These are phyloP conservation scores for Elsinoe perseae DNA, from an alignment of 2,329 filamentous ascomycete species.

Conservation along the genomic window DNA sequence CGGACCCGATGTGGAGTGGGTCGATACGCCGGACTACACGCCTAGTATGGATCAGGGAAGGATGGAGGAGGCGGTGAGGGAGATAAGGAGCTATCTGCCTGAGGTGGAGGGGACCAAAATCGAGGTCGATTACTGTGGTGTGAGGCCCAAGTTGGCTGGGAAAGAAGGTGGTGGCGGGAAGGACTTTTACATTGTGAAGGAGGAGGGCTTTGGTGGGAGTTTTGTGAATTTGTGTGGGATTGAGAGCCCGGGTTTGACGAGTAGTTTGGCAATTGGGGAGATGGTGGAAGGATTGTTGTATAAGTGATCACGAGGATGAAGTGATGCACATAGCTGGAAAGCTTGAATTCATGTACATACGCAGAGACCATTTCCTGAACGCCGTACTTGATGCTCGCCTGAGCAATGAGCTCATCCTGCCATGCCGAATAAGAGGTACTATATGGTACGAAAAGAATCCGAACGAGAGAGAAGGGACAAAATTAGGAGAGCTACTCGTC, in stretches of 20 bases:
- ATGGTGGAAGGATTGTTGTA: constrained; percentile 57
- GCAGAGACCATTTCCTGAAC: not conserved
- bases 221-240: constrained; percentile 90
- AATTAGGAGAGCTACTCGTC: constrained; percentile 16
- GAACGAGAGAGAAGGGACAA: not conserved
- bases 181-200: constrained; percentile 74
- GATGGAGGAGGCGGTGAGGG: constrained; percentile 58
- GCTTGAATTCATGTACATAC: not conserved
- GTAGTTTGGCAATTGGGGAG: constrained; percentile 75
- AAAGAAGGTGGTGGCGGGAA: constrained; percentile 58
- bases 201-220: constrained; percentile 62
- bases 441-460: not conserved
- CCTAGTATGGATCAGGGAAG: constrained; percentile 53
- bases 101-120: constrained; percentile 59
- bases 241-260: constrained; percentile 87
- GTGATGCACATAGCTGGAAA: not conserved
- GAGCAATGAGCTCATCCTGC: not conserved
- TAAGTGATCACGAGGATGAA: constrained; percentile 11
- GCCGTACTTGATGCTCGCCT: constrained; percentile 2
- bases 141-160: constrained; percentile 75
- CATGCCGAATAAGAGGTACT: not conserved
- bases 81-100: constrained; percentile 75
- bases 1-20: constrained; percentile 93
- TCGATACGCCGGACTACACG: constrained; percentile 62
- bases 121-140: constrained; percentile 78